Conservation (phyloP, 257 asterid genomes). For the Solanum verrucosum region DNA sequence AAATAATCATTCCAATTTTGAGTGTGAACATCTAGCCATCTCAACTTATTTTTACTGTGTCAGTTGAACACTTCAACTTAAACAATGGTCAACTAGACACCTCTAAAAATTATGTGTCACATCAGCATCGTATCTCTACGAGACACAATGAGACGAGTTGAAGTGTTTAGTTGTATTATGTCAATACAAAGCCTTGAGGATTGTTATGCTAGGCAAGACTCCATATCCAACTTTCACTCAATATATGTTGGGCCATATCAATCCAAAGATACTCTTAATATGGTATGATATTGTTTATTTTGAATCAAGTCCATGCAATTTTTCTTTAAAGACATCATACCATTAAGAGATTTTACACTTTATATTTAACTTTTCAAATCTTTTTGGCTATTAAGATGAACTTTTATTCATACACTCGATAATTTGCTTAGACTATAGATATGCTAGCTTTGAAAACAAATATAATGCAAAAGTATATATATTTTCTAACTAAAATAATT, state of each 20-base stretch:
- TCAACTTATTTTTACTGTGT: neutral
- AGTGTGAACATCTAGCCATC: neutral
- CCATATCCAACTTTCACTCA: neutral
- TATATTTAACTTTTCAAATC: neutral
- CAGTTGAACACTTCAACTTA: neutral
- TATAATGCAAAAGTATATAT: no score
- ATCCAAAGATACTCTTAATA: no score
- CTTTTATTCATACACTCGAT: no score
- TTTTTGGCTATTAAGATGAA: neutral
- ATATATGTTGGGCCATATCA: no score
- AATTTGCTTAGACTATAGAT: no score
- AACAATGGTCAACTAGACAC: neutral
- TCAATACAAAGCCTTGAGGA: neutral
- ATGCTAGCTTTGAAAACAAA: no score
- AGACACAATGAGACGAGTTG: neutral
- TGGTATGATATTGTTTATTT: no score
- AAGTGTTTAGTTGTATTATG: neutral
- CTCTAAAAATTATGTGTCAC: neutral
- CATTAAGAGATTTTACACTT: neutral
- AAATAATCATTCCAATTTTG: accelerated
- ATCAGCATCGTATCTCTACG: neutral
- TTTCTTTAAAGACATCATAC: neutral
- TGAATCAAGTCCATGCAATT: no score
- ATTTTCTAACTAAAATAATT: neutral
- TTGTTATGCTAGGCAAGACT: neutral